phyloP scores from a whole-genome alignment of 768 basidiomycete genomes.

The Lentinula aciculospora region DNA sequence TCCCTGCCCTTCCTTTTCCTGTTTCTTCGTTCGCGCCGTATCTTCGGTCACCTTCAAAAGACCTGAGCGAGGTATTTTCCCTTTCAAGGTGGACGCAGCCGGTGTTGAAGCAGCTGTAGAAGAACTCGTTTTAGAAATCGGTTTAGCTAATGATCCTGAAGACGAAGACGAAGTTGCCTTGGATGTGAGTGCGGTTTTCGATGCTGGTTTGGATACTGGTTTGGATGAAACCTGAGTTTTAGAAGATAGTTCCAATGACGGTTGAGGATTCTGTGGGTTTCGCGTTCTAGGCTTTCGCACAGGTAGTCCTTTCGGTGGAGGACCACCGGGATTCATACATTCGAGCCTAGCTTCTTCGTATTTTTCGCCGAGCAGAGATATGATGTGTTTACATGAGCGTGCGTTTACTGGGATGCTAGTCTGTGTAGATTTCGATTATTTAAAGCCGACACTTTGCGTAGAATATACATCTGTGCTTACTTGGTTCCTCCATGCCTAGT shows the following conservation, averaged over 20 bases:
- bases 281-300: not conserved
- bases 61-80: not conserved
- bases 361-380: constrained; percentile 34
- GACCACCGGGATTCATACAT: constrained; percentile 34
- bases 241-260: not conserved
- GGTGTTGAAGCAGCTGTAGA: not conserved
- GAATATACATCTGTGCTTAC: constrained; percentile 4
- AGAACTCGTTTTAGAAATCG: not conserved
- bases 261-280: not conserved
- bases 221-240: not conserved
- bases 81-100: not conserved
- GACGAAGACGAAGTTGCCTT: not conserved
- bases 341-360: constrained; percentile 41
- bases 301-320: constrained; percentile 10
- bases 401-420: constrained; percentile 35
- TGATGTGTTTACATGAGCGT: constrained; percentile 46
- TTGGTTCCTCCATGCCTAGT: constrained; percentile 29
- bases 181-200: not conserved
- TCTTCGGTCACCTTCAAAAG: not conserved
- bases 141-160: not conserved
- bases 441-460: not conserved
- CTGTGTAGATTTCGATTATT: no score
- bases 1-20: not conserved
- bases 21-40: not conserved
- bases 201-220: not conserved